These are phyloP conservation scores for Phytophthora hybrid DNA, from an alignment of 352 stramenopile species.

Conservation along the genomic window DNA sequence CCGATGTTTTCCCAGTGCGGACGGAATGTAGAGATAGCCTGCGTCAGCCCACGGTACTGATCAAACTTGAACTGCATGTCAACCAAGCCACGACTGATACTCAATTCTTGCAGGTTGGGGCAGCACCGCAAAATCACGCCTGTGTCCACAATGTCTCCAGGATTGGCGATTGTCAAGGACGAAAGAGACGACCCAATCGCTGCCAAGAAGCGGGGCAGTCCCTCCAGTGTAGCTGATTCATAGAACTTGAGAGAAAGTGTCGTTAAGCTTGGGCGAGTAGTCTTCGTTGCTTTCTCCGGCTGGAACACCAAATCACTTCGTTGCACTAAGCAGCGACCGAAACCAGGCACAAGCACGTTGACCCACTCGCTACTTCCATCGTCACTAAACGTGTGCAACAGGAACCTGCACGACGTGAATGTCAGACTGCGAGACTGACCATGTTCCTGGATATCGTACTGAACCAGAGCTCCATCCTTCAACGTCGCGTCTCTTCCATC, in stretches of 20 bases:
- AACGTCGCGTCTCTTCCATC: constrained; percentile 21
- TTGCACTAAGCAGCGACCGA: constrained; percentile 24
- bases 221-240: constrained; percentile 3
- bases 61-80: constrained; percentile 18
- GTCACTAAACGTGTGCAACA: constrained; percentile 24
- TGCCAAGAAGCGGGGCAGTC: constrained; percentile 21
- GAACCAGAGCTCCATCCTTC: constrained; percentile 18
- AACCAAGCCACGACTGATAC: constrained; percentile 13
- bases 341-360: constrained; percentile 17
- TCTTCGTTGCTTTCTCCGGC: background rate
- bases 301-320: constrained; percentile 17
- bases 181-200: constrained; percentile 18
- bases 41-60: background rate
- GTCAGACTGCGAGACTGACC: constrained; percentile 22
- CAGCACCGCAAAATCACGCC: constrained; percentile 28
- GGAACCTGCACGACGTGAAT: constrained; percentile 14
- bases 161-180: constrained; percentile 21
- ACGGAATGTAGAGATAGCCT: constrained; percentile 14
- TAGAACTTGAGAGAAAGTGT: constrained; percentile 12
- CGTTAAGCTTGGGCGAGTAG: background rate
- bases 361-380: constrained; percentile 29
- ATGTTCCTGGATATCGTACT: constrained; percentile 17
- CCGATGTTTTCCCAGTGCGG: constrained; percentile 18
- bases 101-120: constrained; percentile 25
- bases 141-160: constrained; percentile 10